Evolutionary conservation across 495 filamentous ascomycete species (phyloP), one percentile per base, ranked within the genome.

Genomic region (Tuber borchii): DNA sequence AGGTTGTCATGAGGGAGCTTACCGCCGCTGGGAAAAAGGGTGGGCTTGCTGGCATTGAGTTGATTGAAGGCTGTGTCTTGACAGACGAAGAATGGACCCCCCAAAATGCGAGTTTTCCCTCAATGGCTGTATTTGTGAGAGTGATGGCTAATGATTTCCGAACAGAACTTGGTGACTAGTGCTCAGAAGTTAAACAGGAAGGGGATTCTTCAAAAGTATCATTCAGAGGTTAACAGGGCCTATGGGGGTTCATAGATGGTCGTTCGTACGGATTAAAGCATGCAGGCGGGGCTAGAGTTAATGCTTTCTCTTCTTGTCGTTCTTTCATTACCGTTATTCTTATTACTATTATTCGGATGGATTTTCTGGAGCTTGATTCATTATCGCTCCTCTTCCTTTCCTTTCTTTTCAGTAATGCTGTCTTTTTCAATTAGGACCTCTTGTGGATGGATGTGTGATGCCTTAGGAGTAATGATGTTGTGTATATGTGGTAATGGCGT

Each of bases 31-130:
- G 95, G 69, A 89, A 88, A 77, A 87, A 89, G 48, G 93, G 91
- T 79, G 93, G 94, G 12, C 86, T 99, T 71, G 87, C 86, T 26
- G 91, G 93, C 37, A 93, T 96, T 79, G 95, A 99, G 86, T 93
- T 97, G 71, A 91, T 99, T 79, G 91, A 93, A 75, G 95, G 95
- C 77, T 93, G 96, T 22, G 93, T 97, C 9, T 83, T 99, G 83
- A 92, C 93, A 1, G 94, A 97, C 78, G 95, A 99, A 84, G 95
- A 99, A 84, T 99, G 95, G 95, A 97, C 92, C 40, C 92, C 95
- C 71, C 92, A 96, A 73, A 98, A 97, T 85, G 95, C 97, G 87
- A 90, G 93, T 87, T 73, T 73, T 70, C 76, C 17, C 45, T 43
- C 75, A 10, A 37, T 56, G 19, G 43, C 45, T 56, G 4, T 48